Conservation (phyloP, 495 filamentous ascomycete genomes). For the Hypoxylon fragiforme region DNA sequence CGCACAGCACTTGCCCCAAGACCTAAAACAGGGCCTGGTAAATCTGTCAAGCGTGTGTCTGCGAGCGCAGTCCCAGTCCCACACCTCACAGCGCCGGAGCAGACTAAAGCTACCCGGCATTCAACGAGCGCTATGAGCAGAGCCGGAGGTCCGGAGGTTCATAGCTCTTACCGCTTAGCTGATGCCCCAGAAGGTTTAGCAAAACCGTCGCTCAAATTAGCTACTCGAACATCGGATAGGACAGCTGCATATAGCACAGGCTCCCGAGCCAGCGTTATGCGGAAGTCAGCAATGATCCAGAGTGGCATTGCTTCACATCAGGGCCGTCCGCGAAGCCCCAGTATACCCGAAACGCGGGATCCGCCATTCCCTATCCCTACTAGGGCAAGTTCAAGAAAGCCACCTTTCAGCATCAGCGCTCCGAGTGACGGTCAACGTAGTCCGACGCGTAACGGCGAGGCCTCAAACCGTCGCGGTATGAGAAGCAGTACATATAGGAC, state of each 20-base stretch:
- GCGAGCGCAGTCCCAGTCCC: slow-evolving; percentile 28
- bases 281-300: slow-evolving; percentile 71
- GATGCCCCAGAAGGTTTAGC: slow-evolving; percentile 40
- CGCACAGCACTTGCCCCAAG: slow-evolving; percentile 65
- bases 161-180: slow-evolving; percentile 35
- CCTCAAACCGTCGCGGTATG: slow-evolving; percentile 46
- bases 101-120: slow-evolving; percentile 27
- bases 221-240: slow-evolving; percentile 35
- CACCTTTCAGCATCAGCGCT: slow-evolving; percentile 65
- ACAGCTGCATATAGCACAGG: slow-evolving; percentile 35
- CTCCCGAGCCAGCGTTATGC: slow-evolving; percentile 50
- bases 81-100: slow-evolving; percentile 43
- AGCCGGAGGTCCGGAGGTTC: slow-evolving; percentile 32
- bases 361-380: slow-evolving; percentile 92
- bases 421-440: slow-evolving; percentile 76
- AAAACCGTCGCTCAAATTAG: slow-evolving; percentile 38
- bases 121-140: slow-evolving; percentile 32
- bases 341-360: slow-evolving; percentile 62
- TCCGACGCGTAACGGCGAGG: slow-evolving; percentile 60
- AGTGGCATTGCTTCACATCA: slow-evolving; percentile 74
- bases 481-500: slow-evolving; percentile 49
- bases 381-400: slow-evolving; percentile 81
- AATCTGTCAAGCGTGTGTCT: slow-evolving; percentile 41
- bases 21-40: slow-evolving; percentile 40
- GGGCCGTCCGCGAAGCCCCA: slow-evolving; percentile 72